Evolutionary conservation across 2,329 filamentous ascomycete genomes (phyloP), one percentile per base, ranked within the genome.

Genomic region (Diaporthe batatas): DNA sequence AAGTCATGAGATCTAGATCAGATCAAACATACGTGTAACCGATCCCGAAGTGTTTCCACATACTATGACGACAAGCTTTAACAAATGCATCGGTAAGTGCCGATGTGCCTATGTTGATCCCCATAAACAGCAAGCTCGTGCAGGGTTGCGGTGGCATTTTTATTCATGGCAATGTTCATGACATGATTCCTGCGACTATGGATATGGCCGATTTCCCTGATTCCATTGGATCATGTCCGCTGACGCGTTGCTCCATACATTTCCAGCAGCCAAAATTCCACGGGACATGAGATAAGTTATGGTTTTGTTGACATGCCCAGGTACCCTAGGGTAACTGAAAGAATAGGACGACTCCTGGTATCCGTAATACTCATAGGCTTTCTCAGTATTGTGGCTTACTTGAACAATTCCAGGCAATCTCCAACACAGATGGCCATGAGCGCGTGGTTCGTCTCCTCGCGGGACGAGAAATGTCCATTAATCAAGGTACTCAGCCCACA

Each of bases 71-170:
- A n/a, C 44, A 49, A n/a, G 44, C 44, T 7, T 14, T 18, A 8
- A 11, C 70, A 68, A 29, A 49, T 25, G 72, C 68, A 32, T 29
- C 39, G 2, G 59, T 34, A 25, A 72, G 76, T 54, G 67, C 29
- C 49, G 72, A 62, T 49, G 21, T 21, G 14, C 14, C 5, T 42
- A 4, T 42, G 39, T 18, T 18, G 39, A 42, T 42, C 14, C 16
- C 39, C 16, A 4, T 6, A 42, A 14, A 14, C 39, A 42, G 39
- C 39, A 16, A 5, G 12, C 1, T 36, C 8, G 3, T 36, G 11
- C 5, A 44, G 3, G 44, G 18, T 47, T 6, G 18, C 7, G 18
- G 44, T n/a, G 44, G 7, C 11, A 21, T 49, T 11, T 21, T 18
- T 10, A 8, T 49, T n/a, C 44, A n/a, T 21, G n/a, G 6, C 14